Conservation (phyloP, 805 yeast species). For the Sungouiella thailandica region DNA sequence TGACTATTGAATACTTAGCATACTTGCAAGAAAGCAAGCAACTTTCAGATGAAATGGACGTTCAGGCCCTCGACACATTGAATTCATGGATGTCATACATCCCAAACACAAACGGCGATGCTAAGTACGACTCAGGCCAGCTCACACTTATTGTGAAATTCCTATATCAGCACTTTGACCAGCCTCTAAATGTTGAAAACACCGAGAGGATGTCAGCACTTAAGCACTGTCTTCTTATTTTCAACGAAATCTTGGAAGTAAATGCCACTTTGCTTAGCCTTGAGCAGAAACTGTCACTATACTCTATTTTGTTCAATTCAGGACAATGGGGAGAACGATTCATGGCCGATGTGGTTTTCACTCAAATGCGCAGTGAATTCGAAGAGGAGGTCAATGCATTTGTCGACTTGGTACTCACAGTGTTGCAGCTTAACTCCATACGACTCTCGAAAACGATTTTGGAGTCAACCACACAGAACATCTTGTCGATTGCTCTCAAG, state of each 20-base stretch:
- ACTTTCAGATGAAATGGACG: constrained; percentile 8
- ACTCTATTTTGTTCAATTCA: constrained; percentile 33
- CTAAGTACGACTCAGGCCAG: constrained; percentile 22
- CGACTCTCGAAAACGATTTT: constrained; percentile 37
- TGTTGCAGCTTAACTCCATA: constrained; percentile 43
- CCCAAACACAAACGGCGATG: constrained; percentile 27
- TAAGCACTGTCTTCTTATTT: constrained; percentile 19
- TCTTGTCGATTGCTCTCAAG: constrained; percentile 45
- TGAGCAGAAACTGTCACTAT: constrained; percentile 23
- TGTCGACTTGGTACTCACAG: constrained; percentile 41
- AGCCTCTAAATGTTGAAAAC: not conserved
- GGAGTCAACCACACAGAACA: constrained; percentile 29
- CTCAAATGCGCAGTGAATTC: constrained; percentile 22
- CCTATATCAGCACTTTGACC: constrained; percentile 14
- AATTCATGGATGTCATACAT: constrained; percentile 36
- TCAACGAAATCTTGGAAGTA: constrained; percentile 43
- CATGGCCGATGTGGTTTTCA: constrained; percentile 26
- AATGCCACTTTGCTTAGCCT: constrained; percentile 37
- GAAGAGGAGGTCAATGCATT: constrained; percentile 37
- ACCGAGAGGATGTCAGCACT: constrained; percentile 16
- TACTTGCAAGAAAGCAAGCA: constrained; percentile 2
- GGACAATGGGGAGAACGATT: constrained; percentile 42
- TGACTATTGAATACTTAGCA: constrained; percentile 16
- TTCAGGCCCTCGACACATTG: constrained; percentile 22
- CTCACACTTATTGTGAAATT: constrained; percentile 10